Evolutionary conservation across 1,139 yeast genomes (phyloP).

Genomic region (Nakaseomyces sp.): DNA sequence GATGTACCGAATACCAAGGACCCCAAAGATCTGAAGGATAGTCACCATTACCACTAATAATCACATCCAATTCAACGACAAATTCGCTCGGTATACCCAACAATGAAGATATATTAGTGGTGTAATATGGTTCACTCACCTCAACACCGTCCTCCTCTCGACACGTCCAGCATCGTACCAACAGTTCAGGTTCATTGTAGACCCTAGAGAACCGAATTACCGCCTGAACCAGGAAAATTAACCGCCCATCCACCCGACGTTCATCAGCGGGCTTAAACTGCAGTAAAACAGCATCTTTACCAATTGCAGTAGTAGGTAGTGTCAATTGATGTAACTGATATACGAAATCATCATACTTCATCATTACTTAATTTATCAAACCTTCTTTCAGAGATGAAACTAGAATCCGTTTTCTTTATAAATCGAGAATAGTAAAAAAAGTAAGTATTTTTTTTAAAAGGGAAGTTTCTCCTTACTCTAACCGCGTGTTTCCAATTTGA

Average conservation of each 20-base stretch:
- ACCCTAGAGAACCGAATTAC: background rate
- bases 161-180: background rate
- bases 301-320: background rate
- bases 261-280: background rate
- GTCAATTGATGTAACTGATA: background rate
- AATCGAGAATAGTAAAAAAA: too few species aligned
- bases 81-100: background rate
- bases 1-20: conserved; percentile 24
- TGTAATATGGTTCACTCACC: background rate
- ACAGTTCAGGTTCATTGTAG: background rate
- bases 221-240: background rate
- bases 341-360: background rate
- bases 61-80: background rate
- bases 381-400: too few species aligned
- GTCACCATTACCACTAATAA: background rate
- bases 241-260: background rate
- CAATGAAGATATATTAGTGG: background rate
- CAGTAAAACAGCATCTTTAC: background rate
- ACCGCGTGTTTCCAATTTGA: too few species aligned
- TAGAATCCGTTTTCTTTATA: too few species aligned
- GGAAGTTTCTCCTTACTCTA: too few species aligned
- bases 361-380: background rate
- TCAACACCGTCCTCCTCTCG: background rate
- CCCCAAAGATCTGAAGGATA: background rate
- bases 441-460: too few species aligned